Conservation (phyloP, 768 basidiomycete species). For the Coprinopsis sp. region DNA sequence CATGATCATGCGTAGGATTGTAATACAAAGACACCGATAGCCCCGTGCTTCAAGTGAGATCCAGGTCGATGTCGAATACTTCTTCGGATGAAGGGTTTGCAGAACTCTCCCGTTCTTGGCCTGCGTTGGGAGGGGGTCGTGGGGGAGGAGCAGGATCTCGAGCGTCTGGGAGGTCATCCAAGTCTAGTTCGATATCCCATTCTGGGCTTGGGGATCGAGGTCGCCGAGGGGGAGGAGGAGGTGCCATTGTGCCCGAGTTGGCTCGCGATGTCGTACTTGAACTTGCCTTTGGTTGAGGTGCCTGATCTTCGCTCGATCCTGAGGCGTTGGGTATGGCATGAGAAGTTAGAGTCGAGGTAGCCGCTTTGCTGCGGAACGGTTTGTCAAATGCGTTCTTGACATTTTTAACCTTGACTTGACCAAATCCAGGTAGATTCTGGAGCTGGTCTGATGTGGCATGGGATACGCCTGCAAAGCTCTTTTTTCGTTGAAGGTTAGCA, state of each 20-base stretch:
- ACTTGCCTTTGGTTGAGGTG: background rate
- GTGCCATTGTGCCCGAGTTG: background rate
- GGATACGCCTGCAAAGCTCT: constrained; percentile 87
- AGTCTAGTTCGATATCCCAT: constrained; percentile 73
- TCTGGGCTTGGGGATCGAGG: constrained; percentile 49
- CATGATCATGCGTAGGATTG: too few relatives aligned
- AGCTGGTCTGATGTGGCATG: constrained; percentile 69
- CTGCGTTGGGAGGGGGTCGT: background rate
- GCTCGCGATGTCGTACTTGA: background rate
- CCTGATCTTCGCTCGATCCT: too few relatives aligned
- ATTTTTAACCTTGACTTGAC: constrained; percentile 88
- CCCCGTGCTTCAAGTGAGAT: constrained; percentile 28
- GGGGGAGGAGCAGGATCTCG: constrained; percentile 2
- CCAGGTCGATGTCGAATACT: constrained; percentile 47
- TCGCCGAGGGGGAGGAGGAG: too few relatives aligned
- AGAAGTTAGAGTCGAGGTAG: constrained; percentile 41
- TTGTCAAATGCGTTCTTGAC: constrained; percentile 89
- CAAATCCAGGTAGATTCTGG: constrained; percentile 85
- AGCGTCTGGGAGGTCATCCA: constrained; percentile 23
- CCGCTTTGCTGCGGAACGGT: constrained; percentile 73
- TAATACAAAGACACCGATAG: background rate
- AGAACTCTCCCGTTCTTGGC: background rate
- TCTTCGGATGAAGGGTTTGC: constrained; percentile 21
- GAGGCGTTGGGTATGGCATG: too few relatives aligned
- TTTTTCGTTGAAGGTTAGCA: constrained; percentile 1